Evolutionary conservation across 2,329 filamentous ascomycete genomes (phyloP).

Genomic region (Dendryphion nanum): DNA sequence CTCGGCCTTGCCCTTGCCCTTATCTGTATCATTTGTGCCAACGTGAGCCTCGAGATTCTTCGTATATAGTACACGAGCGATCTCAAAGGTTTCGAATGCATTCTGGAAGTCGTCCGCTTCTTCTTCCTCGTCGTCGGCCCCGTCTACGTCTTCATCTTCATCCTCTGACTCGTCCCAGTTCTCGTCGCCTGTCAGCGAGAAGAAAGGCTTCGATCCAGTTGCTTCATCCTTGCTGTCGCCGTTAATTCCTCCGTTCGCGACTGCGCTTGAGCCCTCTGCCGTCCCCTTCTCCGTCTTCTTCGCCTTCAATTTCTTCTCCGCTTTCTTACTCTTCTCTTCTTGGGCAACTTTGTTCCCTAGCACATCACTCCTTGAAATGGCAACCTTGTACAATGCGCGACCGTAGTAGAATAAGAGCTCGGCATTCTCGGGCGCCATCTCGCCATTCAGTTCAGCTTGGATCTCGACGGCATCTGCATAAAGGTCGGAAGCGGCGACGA

Average conservation of each 20-base stretch:
- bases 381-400: slow-evolving; percentile 88
- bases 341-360: slow-evolving; percentile 75
- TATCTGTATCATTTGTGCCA: slow-evolving; percentile 33
- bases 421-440: slow-evolving; percentile 85
- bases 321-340: slow-evolving; percentile 55
- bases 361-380: slow-evolving; percentile 91
- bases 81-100: slow-evolving; percentile 63
- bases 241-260: slow-evolving; percentile 34
- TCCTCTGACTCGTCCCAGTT: slow-evolving; percentile 79
- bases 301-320: slow-evolving; percentile 50
- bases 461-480: slow-evolving; percentile 88
- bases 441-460: slow-evolving; percentile 88
- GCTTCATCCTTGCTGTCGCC: slow-evolving; percentile 45
- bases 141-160: slow-evolving; percentile 57
- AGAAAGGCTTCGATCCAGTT: slow-evolving; percentile 69
- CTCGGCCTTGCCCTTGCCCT: slow-evolving; percentile 47
- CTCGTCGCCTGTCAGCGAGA: slow-evolving; percentile 92
- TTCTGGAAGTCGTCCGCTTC: slow-evolving; percentile 63
- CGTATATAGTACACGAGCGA: slow-evolving; percentile 59
- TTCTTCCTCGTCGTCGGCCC: slow-evolving; percentile 46
- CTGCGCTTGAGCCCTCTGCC: slow-evolving; percentile 28
- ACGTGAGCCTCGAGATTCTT: slow-evolving; percentile 53
- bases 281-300: slow-evolving; percentile 33
- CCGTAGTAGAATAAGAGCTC: slow-evolving; percentile 95
- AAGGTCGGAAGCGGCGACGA: slow-evolving; percentile 77